Base-by-base conservation (phyloP, 768 basidiomycete species). In the Lentinus brumalis region DNA sequence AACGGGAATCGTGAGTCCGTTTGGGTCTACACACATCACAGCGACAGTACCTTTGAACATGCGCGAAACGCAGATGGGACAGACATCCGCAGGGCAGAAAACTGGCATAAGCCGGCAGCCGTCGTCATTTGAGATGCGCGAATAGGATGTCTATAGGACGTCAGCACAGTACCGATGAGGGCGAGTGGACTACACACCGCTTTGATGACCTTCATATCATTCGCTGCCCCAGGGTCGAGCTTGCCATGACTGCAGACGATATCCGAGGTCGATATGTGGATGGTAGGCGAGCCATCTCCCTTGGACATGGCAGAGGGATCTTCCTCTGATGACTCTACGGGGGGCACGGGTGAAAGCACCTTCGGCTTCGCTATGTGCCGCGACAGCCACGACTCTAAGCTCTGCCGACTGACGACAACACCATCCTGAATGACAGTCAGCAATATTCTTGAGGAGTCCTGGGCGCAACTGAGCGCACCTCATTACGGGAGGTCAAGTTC, bases 181-280 rank as follows among this genome's bases (percentile, higher is more conserved):
- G 14, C 14, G 14, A 35, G n/a, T 31, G 9, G 44, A 16, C 35
- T 35, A 65, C 78, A 49, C 52, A 90, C 89, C 69, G 76, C 71
- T 29, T 76, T 80, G 44, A 95, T 80, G 51, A 86, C 81, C 68
- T 92, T 94, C 84, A 94, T 88, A 62, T 82, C 74, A 46, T 69
- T 66, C 4, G 82, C 80, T 69, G 84, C 86, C 26, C 65, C 66
- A 11, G 91, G 91, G 72, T 91, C 81, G 40, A 92, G 77, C 21
- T 66, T 71, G 4, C 80, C 81, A 70, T 95, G 92, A 18, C 65
- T 65, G 63, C 92, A 95, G 8, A 83, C 56, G 26, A 92, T 81
- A 35, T 84, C 82, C 8, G 75, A 64, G 42, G 79, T 77, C 16
- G 71, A 62, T 15, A 73, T 62, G 14, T 29, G 31, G 0, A 29